phyloP scores from a whole-genome alignment of 2,329 filamentous ascomycete genomes.

The Fusarium staphyleae region DNA sequence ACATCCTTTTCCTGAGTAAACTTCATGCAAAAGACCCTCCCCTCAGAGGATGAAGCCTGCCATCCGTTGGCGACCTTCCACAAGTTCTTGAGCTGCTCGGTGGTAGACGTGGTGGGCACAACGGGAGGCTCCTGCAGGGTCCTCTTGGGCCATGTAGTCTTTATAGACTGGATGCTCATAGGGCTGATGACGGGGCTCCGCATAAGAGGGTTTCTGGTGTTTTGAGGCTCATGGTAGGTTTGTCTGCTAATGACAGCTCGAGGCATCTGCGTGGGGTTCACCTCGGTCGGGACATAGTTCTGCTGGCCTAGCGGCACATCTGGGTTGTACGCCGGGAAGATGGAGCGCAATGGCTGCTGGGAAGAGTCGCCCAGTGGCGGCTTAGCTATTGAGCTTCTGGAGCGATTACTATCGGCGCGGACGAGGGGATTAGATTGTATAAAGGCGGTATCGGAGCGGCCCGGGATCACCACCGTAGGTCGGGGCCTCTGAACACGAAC shows the following conservation, averaged over 20 bases:
- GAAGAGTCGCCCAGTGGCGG: constrained; percentile 51
- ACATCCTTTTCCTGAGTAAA: constrained; percentile 64
- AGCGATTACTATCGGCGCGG: constrained; percentile 57
- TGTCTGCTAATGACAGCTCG: constrained; percentile 70
- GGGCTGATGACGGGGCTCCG: constrained; percentile 36
- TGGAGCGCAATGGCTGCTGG: constrained; percentile 64
- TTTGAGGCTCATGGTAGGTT: constrained; percentile 55
- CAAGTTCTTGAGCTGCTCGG: constrained; percentile 67
- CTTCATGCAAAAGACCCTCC: constrained; percentile 65
- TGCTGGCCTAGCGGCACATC: constrained; percentile 71
- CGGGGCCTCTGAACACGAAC: constrained; percentile 49
- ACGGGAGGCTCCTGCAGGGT: constrained; percentile 51
- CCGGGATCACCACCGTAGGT: constrained; percentile 52
- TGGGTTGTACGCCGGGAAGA: constrained; percentile 79
- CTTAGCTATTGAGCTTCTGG: constrained; percentile 65
- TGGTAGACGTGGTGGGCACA: constrained; percentile 60
- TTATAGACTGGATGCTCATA: constrained; percentile 28
- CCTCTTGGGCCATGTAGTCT: constrained; percentile 41
- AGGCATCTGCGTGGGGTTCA: constrained; percentile 69
- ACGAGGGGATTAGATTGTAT: constrained; percentile 59
- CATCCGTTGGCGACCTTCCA: constrained; percentile 77
- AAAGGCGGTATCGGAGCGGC: constrained; percentile 58
- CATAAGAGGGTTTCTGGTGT: constrained; percentile 22
- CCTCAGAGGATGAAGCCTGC: constrained; percentile 67
- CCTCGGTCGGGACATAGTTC: constrained; percentile 72